phyloP scores from a whole-genome alignment of 2,329 filamentous ascomycete genomes.

The Tolypocladium inflatum region DNA sequence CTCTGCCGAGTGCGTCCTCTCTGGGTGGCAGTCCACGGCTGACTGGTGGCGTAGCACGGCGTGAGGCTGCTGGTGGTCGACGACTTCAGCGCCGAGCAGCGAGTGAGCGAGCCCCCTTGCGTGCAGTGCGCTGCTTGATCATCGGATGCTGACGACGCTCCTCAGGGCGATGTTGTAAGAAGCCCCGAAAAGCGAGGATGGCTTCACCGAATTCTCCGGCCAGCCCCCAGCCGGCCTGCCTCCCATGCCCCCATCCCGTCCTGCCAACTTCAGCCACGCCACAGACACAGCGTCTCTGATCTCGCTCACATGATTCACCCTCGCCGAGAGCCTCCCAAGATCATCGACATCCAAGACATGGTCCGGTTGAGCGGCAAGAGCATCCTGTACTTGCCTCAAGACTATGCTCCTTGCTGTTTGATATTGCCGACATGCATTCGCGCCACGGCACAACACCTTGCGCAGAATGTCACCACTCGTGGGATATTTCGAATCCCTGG shows the following conservation, averaged over 20 bases:
- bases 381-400: conserved; percentile 48
- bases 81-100: conserved; percentile 20
- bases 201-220: conserved; percentile 27
- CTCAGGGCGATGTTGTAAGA: conserved; percentile 9
- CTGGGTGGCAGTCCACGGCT: neutral
- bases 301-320: conserved; percentile 36
- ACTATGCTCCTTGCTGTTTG: conserved; percentile 47
- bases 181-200: conserved; percentile 24
- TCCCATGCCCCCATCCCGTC: conserved; percentile 3
- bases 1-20: neutral
- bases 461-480: conserved; percentile 43
- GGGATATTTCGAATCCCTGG: conserved; percentile 58
- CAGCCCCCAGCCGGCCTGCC: conserved; percentile 8
- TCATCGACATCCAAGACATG: conserved; percentile 46
- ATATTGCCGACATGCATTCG: conserved; percentile 56
- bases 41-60: conserved; percentile 34
- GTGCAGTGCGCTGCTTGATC: neutral
- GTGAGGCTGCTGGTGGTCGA: conserved; percentile 31
- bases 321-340: conserved; percentile 35
- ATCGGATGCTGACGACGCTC: neutral
- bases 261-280: conserved; percentile 15
- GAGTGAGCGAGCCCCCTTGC: conserved; percentile 18
- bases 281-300: conserved; percentile 47
- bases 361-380: conserved; percentile 55
- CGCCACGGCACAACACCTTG: conserved; percentile 54